phyloP scores from a whole-genome alignment of 2,329 filamentous ascomycete species.

The Lojkania enalia region DNA sequence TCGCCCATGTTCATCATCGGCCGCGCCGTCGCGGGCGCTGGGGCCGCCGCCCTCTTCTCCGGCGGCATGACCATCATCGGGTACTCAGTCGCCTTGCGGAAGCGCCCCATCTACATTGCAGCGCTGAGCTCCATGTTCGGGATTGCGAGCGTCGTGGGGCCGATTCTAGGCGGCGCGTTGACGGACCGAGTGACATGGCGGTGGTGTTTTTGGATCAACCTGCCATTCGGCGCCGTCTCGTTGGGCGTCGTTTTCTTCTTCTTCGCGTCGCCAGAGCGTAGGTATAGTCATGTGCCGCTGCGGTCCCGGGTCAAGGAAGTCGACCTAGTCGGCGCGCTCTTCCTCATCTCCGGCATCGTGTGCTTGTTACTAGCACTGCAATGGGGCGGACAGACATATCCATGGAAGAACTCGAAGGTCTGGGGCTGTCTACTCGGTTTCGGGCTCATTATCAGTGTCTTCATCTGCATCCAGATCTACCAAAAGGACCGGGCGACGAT shows the following conservation, averaged over 20 bases:
- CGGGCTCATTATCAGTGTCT: constrained; percentile 51
- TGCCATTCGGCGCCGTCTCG: constrained; percentile 50
- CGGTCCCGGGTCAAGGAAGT: constrained; percentile 45
- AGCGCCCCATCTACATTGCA: constrained; percentile 49
- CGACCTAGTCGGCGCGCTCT: constrained; percentile 35
- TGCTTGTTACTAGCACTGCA: constrained; percentile 41
- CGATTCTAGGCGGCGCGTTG: constrained; percentile 48
- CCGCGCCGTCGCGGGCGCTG: constrained; percentile 58
- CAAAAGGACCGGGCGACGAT: constrained; percentile 38
- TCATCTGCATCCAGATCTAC: constrained; percentile 42
- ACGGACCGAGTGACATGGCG: constrained; percentile 46
- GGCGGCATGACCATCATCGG: constrained; percentile 56
- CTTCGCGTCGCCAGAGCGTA: constrained; percentile 32
- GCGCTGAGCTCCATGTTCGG: constrained; percentile 44
- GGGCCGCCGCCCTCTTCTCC: constrained; percentile 57
- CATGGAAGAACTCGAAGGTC: constrained; percentile 54
- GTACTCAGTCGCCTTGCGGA: constrained; percentile 47
- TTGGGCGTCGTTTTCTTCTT: constrained; percentile 37
- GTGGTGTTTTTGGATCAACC: constrained; percentile 50
- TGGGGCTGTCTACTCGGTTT: constrained; percentile 57
- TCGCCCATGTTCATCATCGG: constrained; percentile 60
- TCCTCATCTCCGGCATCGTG: constrained; percentile 40
- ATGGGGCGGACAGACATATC: constrained; percentile 47
- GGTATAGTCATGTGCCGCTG: constrained; percentile 32
- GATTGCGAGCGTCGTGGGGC: constrained; percentile 46